Evolutionary conservation across 2,329 filamentous ascomycete genomes (phyloP), one percentile per base, ranked within the genome.

Genomic region (Colletotrichum sp.): DNA sequence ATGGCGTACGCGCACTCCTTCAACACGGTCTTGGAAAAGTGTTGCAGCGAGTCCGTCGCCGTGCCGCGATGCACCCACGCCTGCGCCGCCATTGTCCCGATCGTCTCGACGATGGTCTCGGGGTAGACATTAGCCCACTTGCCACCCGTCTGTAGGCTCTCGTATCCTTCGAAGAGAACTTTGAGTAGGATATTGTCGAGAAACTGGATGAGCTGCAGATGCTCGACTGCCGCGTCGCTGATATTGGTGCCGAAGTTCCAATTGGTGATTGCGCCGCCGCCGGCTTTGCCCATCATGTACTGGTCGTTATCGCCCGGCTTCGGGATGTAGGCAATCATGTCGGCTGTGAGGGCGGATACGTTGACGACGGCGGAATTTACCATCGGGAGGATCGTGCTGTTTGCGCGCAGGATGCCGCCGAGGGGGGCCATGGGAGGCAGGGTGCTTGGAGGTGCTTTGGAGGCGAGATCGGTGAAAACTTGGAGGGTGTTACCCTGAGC

Each of bases 401-500:
- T 82, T 33, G 82, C 79, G 33, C 78, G 80, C 11, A 86, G 76
- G 8, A 79, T 77, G 59, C 84, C 84, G 36, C 81, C 81, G 2
- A 81, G 75, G 0, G 83, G 82, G 1, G 82, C 81, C 8, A 77
- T 66, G 0, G 81, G 76, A 1, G 82, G 81, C 63, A 83, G 83
- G 1, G 80, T 82, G 78, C 81, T 83, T 0, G 79, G 76, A 0
- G 80, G 77, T 3, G 81, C 82, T 29, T 79, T 80, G 55, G 80
- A 77, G 5, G 84, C 83, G 11, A 82, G 78, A 8, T 75, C 76
- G 8, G 77, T 75, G 78, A 83, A 86, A n/a, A 81, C 83, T 4
- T 80, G 78, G 69, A 85, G 80, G 1, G 84, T 86, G 76, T 84
- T 84, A 63, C 83, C 83, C 3, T 76, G 71, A 0, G 73, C 36